phyloP scores from a whole-genome alignment of 1,284 basidiomycete genomes.

The Neolentinus lepideus region DNA sequence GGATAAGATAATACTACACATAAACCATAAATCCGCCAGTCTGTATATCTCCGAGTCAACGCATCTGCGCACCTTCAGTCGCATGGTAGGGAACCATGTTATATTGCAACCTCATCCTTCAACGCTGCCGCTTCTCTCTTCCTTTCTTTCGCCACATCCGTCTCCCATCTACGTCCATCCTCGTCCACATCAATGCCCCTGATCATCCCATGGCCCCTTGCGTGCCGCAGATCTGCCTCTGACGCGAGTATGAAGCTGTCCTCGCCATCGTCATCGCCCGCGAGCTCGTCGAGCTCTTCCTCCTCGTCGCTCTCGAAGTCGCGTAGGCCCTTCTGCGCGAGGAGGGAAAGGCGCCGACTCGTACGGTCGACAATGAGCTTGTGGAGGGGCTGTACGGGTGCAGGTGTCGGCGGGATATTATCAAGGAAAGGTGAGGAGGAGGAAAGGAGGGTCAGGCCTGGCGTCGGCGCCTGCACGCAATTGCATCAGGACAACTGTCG shows the following conservation, averaged over 20 bases:
- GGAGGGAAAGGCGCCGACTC: slow-evolving; percentile 10
- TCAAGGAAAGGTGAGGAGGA: background rate
- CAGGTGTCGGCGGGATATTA: background rate
- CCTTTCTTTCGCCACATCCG: slow-evolving; percentile 5
- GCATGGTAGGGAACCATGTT: no score
- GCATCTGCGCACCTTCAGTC: background rate
- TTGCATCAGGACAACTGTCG: background rate
- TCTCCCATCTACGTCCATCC: slow-evolving; percentile 3
- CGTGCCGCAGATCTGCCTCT: slow-evolving; percentile 13
- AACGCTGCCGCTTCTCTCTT: slow-evolving; percentile 1
- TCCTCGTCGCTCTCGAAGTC: background rate
- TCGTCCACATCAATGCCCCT: slow-evolving; percentile 4
- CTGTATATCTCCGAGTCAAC: slow-evolving; percentile 9
- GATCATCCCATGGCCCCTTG: slow-evolving; percentile 12
- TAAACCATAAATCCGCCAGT: background rate
- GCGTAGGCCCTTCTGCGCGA: slow-evolving; percentile 7
- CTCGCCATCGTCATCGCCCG: slow-evolving; percentile 15
- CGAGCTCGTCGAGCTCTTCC: slow-evolving; percentile 1
- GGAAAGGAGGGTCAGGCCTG: background rate
- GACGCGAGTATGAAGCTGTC: slow-evolving; percentile 13
- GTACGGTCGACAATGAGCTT: background rate
- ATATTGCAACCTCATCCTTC: background rate
- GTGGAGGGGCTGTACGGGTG: background rate
- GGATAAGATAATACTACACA: no score
- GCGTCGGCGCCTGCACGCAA: background rate